Conservation (phyloP, 768 basidiomycete species). For the Mycena rosella region DNA sequence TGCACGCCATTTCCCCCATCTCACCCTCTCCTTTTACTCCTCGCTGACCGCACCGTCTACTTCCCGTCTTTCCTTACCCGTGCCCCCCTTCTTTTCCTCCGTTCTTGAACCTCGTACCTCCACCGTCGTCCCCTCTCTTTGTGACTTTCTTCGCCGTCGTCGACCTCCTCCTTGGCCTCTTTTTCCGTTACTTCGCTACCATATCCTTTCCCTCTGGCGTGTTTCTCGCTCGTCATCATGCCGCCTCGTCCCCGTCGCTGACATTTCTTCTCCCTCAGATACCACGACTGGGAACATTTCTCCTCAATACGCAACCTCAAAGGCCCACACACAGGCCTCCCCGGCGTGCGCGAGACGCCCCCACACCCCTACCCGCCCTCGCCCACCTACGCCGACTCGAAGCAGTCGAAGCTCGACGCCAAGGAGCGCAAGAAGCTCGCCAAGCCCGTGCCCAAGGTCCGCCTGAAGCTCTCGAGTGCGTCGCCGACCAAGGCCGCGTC, state of each 20-base stretch:
- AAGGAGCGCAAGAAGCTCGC: constrained; percentile 36
- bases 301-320: constrained; percentile 90
- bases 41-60: no score
- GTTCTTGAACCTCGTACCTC: no score
- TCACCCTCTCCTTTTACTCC: no score
- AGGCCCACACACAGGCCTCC: constrained; percentile 86
- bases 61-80: neutral
- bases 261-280: constrained; percentile 56
- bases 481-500: constrained; percentile 28
- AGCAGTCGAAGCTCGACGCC: constrained; percentile 49
- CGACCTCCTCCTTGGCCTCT: no score
- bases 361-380: constrained; percentile 45
- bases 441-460: constrained; percentile 43
- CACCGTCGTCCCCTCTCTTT: no score
- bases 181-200: no score
- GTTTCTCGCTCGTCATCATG: neutral
- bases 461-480: constrained; percentile 47
- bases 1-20: no score
- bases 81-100: no score
- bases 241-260: neutral
- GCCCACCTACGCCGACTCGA: constrained; percentile 46
- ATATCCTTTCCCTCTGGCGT: neutral
- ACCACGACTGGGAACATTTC: constrained; percentile 96
- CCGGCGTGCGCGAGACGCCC: constrained; percentile 68
- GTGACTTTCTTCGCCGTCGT: no score